Base-by-base conservation (phyloP, 441 rosid species). In the Populus tomentosa region DNA sequence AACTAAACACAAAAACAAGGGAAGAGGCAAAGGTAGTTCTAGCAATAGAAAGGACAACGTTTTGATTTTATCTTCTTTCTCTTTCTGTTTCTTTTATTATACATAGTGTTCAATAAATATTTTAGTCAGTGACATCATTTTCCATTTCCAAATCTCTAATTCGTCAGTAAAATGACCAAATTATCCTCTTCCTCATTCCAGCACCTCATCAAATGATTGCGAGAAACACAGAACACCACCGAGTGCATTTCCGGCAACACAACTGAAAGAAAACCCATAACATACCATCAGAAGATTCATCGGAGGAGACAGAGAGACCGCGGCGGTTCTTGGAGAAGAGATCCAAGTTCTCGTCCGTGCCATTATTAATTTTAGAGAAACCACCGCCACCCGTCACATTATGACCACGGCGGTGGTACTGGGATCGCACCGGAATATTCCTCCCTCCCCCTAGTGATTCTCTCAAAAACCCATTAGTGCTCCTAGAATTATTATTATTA, bases 241-340 rank as follows among this genome's bases (percentile, higher is more conserved):
- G 64, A 61, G 6, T 2, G 65, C 65, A 23, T 61, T 24, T 10
- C 16, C 32, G 24, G 7, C 28, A 70, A 73, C 46, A 78, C 36
- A 28, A 71, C n/a, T 71, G 21, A 59, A 64, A 35, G 4, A 5
- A 11, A 32, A 6, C 7, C 23, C 16, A 7, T 10, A 36, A 56
- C 21, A 75, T 87, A 88, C 98, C 97, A 76, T 92, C 97, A 42
- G 95, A 86, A 36, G 89, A 90, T n/a, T 92, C 96, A 56, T 90
- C 94, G 80, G 97, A 88, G 46, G 90, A 83, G 32, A 90, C 83
- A 40, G 97, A 95, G 83, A 90, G 78, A 71, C 87, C 84, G 71
- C 93, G 91, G 74, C 95, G 98, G 80, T 85, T 92, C 86, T 77
- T 89, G 62, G 97, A 90, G 89, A 95, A 91, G 75, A 94, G 97